Percentiles rank a stretch among this genome's conserved stretches.
Evolutionary conservation across 1,284 basidiomycete genomes (phyloP).

Genomic region (Sutorius eximius): DNA sequence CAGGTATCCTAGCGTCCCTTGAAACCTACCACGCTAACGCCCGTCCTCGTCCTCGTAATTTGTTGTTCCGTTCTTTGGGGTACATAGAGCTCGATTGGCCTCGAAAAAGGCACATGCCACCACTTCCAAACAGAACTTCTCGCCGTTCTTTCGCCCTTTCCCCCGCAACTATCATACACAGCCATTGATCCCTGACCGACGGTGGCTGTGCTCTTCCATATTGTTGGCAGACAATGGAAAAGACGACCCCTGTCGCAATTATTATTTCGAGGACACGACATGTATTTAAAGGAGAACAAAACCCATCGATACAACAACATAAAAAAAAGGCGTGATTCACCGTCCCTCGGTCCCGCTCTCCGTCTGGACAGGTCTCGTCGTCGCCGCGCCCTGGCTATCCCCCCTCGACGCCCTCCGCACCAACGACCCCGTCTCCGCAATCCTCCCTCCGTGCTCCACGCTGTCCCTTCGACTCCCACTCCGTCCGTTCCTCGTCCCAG

Average conservation of each 20-base stretch:
- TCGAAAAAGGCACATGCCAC: not conserved
- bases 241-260: not conserved
- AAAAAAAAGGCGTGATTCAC: not conserved
- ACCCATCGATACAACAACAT: not conserved
- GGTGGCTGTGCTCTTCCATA: not conserved
- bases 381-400: conserved; percentile 40
- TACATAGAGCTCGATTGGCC: not conserved
- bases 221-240: not conserved
- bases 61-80: not conserved
- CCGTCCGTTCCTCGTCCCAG: conserved; percentile 36
- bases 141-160: not conserved
- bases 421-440: conserved; percentile 64
- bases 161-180: not conserved
- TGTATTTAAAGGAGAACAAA: not conserved
- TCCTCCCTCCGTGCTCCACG: conserved; percentile 58
- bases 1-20: not conserved
- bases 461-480: conserved; percentile 53
- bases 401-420: conserved; percentile 44
- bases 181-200: not conserved
- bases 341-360: not conserved
- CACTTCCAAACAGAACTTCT: not conserved
- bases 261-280: not conserved
- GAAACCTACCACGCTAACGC: not conserved
- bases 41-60: not conserved
- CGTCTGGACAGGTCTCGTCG: not conserved